These are phyloP conservation scores for maize (Zea mays) DNA, from an alignment of 176 grass and related monocot species.

Conservation along the genomic window Zm-B73-REFERENCE-NAM-5.0 NC_050098.1:195047001-195047500, in stretches of 20 bases:
- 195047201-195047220: neutral
- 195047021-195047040: neutral
- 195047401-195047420: neutral
- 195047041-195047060: neutral
- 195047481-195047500: neutral
- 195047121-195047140: constrained; percentile 28
- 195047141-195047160: constrained; percentile 1
- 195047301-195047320: constrained; percentile 29
- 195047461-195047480: constrained; percentile 15
- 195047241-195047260: neutral
- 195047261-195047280: constrained; percentile 38
- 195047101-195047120: neutral
- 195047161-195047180: neutral
- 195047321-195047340: constrained; percentile 1
- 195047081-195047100: neutral
- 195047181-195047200: neutral
- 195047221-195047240: neutral
- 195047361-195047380: neutral
- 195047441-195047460: neutral
- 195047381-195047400: neutral
- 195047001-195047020: too few species aligned
- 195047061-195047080: neutral
- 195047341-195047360: neutral
- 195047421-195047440: neutral
- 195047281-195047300: neutral